A percentile compares a stretch with the other conserved stretches of the same genome.
Evolutionary conservation across 1,284 basidiomycete genomes (phyloP).

Genomic region (Pseudozyma hubeiensis): DNA sequence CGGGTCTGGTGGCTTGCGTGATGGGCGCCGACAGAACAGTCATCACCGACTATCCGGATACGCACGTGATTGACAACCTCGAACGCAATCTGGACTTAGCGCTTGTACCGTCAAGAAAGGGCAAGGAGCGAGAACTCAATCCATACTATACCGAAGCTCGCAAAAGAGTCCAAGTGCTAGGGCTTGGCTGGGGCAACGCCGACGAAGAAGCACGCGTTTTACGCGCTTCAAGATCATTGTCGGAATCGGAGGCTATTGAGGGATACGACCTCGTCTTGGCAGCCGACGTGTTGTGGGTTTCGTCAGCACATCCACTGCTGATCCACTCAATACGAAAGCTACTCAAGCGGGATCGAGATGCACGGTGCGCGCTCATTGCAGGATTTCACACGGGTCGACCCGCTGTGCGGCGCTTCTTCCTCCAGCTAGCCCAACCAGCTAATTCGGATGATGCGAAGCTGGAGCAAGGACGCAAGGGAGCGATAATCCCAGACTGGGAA

Average conservation of each 20-base stretch:
- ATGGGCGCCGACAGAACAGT: conserved; percentile 42
- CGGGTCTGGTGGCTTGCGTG: conserved; percentile 48
- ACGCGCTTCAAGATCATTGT: background rate
- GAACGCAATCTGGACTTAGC: conserved; percentile 29
- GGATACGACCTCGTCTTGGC: conserved; percentile 56
- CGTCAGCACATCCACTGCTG: conserved; percentile 56
- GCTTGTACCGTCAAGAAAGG: conserved; percentile 6
- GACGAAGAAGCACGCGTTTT: conserved; percentile 20
- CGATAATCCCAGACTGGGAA: conserved; percentile 50
- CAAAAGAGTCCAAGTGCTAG: conserved; percentile 16
- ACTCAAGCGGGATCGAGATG: conserved; percentile 30
- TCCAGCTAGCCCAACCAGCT: conserved; percentile 21
- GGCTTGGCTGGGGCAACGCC: conserved; percentile 42
- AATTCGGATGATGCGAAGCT: conserved; percentile 1
- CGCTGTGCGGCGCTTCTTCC: conserved; percentile 58
- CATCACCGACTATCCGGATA: conserved; percentile 55
- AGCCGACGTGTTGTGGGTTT: conserved; percentile 66
- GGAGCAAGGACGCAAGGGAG: conserved; percentile 12
- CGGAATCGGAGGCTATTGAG: background rate
- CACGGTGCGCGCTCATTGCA: conserved; percentile 55
- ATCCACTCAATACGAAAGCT: conserved; percentile 55
- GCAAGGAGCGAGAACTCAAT: conserved; percentile 1
- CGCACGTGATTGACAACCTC: conserved; percentile 42
- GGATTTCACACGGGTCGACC: conserved; percentile 65
- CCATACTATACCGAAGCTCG: conserved; percentile 21